Conservation (phyloP, 805 yeast genomes). For the Pichia rugopelliculosa region DNA sequence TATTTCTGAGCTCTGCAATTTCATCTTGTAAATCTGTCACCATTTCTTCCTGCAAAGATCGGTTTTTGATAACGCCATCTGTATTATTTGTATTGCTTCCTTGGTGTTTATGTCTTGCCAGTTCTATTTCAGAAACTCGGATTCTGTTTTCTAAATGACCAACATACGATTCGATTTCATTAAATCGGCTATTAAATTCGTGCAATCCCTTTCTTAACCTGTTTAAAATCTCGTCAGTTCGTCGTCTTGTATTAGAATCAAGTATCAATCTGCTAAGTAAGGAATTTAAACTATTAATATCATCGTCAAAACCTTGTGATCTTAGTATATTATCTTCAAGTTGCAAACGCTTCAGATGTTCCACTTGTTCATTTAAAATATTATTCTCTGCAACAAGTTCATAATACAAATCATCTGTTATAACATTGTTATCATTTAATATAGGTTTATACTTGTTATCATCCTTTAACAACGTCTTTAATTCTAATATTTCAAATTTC, state of each 20-base stretch:
- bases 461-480: constrained; percentile 10
- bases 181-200: constrained; percentile 3
- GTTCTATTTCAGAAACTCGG: constrained; percentile 9
- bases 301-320: background rate
- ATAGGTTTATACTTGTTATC: background rate
- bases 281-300: background rate
- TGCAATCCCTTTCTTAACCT: background rate
- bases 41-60: background rate
- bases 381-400: constrained; percentile 54
- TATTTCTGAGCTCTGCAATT: constrained; percentile 53
- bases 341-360: constrained; percentile 58
- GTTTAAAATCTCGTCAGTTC: background rate
- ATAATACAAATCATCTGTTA: constrained; percentile 12
- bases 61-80: background rate
- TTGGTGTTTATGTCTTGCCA: constrained; percentile 2
- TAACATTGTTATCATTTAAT: constrained; percentile 23
- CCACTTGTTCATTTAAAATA: constrained; percentile 57
- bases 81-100: background rate
- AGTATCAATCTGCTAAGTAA: background rate
- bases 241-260: background rate
- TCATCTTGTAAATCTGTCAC: constrained; percentile 51
- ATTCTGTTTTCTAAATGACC: constrained; percentile 11
- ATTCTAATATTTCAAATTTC: constrained; percentile 40
- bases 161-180: constrained; percentile 10
- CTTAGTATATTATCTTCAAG: constrained; percentile 21